These are phyloP conservation scores for Curvularia verruculosa DNA, from an alignment of 2,329 filamentous ascomycete genomes.

Conservation along the genomic window DNA sequence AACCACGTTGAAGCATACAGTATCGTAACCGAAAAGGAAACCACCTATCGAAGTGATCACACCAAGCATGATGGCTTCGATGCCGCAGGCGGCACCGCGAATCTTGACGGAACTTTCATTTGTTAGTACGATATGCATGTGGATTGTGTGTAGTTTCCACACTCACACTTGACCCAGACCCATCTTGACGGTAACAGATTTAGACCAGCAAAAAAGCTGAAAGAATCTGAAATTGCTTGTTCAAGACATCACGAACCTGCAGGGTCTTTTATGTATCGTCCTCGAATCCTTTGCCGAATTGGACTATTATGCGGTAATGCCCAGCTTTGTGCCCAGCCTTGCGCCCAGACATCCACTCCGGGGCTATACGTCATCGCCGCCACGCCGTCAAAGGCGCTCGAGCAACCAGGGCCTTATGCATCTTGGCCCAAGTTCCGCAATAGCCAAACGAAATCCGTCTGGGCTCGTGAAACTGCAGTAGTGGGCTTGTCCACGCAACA, in stretches of 20 bases:
- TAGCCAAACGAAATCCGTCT: conserved; percentile 23
- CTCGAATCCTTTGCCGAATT: conserved; percentile 16
- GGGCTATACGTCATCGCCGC: conserved; percentile 31
- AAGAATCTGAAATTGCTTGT: conserved; percentile 9
- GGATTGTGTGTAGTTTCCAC: not conserved
- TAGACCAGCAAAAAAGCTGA: conserved; percentile 2
- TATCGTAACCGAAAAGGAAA: conserved; percentile 69
- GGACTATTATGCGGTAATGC: conserved; percentile 32
- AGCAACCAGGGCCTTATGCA: conserved; percentile 10
- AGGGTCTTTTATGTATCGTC: conserved; percentile 25
- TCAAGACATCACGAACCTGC: conserved; percentile 6
- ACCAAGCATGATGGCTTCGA: conserved; percentile 59
- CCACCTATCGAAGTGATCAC: conserved; percentile 64
- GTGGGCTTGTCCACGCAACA: conserved; percentile 28
- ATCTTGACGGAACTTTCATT: conserved; percentile 33
- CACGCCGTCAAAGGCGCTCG: conserved; percentile 25
- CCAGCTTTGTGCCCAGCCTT: conserved; percentile 31
- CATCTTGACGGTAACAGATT: conserved; percentile 25
- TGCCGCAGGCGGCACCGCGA: conserved; percentile 42
- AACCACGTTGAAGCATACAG: conserved; percentile 42
- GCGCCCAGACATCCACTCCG: conserved; percentile 27
- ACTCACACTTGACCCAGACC: conserved; percentile 33
- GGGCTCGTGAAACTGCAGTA: conserved; percentile 21
- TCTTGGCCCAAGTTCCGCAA: conserved; percentile 23
- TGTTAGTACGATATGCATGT: conserved; percentile 11